These are phyloP conservation scores for Cenchrus fungigraminus DNA, from an alignment of 176 grass and related monocot species.

Conservation along the genomic window DNA sequence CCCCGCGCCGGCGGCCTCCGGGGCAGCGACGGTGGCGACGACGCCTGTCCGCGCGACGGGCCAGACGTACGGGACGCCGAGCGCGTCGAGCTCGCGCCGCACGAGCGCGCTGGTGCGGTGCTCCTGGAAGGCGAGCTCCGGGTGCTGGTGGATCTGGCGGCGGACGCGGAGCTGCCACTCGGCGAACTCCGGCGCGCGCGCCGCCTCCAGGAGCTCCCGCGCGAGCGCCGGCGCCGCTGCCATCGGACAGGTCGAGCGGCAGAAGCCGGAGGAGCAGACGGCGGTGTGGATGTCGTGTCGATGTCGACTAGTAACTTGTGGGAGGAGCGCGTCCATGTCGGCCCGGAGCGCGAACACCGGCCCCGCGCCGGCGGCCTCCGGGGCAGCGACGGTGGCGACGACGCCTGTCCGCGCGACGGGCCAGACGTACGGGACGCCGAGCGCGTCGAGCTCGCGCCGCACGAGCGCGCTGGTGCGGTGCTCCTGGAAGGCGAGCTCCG, in stretches of 20 bases:
- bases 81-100: constrained; percentile 65
- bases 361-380: constrained; percentile 19
- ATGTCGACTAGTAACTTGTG: too few species aligned
- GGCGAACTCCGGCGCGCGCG: constrained; percentile 59
- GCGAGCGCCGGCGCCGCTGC: neutral
- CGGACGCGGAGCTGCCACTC: constrained; percentile 58
- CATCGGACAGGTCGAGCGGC: neutral
- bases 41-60: constrained; percentile 74
- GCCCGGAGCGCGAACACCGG: constrained; percentile 76
- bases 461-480: constrained; percentile 67
- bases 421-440: constrained; percentile 67
- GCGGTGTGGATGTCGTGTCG: too few species aligned
- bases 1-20: constrained; percentile 20
- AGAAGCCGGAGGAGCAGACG: neutral
- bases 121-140: constrained; percentile 86
- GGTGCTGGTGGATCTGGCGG: constrained; percentile 72
- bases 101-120: constrained; percentile 67
- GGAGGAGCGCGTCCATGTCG: constrained; percentile 59
- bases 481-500: constrained; percentile 86
- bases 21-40: constrained; percentile 49
- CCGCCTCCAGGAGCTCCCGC: constrained; percentile 52
- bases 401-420: constrained; percentile 74
- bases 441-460: constrained; percentile 65
- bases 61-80: constrained; percentile 67
- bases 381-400: constrained; percentile 49